phyloP scores from a whole-genome alignment of 257 asterid genomes.

The Cruciata laevipes region DNA sequence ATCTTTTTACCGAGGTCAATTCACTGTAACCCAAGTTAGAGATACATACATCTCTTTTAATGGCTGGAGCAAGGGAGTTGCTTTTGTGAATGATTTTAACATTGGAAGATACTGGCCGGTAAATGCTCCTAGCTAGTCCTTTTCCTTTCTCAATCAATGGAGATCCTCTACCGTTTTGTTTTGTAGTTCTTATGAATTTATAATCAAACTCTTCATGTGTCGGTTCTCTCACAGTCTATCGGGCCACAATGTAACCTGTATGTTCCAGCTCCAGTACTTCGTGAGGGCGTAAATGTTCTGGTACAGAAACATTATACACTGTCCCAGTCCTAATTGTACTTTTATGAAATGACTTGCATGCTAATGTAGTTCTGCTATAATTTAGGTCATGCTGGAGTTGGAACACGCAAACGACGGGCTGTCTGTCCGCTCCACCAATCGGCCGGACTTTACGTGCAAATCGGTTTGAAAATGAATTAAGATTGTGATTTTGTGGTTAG shows the following conservation, averaged over 20 bases:
- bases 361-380: neutral
- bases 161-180: conserved; percentile 5
- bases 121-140: conserved; percentile 6
- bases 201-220: conserved; percentile 10
- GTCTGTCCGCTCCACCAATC: conserved; percentile 44
- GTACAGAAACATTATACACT: conserved; percentile 30
- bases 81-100: conserved; percentile 60
- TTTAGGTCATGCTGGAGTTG: conserved; percentile 74
- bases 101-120: conserved; percentile 97
- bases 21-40: conserved; percentile 40
- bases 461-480: conserved; percentile 21
- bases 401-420: conserved; percentile 52
- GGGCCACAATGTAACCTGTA: conserved; percentile 96
- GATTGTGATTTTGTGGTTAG: conserved; percentile 11
- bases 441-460: conserved; percentile 69
- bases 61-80: conserved; percentile 93
- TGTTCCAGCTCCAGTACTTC: conserved; percentile 82
- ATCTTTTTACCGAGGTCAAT: conserved; percentile 59
- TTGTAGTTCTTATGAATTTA: conserved; percentile 1
- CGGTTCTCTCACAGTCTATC: conserved; percentile 46
- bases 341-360: neutral
- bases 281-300: conserved; percentile 58
- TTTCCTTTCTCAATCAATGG: neutral
- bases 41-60: conserved; percentile 77
- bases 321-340: neutral